Base-by-base conservation (phyloP, 352 stramenopile genomes). In the Pythium brassicae region DNA sequence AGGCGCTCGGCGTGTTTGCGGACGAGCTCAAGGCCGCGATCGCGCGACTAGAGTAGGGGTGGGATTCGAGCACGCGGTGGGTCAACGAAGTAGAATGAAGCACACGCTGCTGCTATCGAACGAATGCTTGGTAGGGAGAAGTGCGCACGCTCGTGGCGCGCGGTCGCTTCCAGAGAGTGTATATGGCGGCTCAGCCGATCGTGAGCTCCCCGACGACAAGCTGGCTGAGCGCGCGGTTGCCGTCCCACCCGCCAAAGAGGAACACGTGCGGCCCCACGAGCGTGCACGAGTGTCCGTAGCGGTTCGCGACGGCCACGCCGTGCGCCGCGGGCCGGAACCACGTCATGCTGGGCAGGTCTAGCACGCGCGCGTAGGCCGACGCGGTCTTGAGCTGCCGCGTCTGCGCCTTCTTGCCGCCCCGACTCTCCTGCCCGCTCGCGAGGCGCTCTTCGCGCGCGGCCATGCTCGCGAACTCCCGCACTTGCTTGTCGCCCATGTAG, bases 161-260 rank as follows among this genome's bases (percentile, higher is more conserved):
- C n/a, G n/a, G n/a, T n/a, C n/a, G n/a, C n/a, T n/a, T n/a, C n/a
- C n/a, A n/a, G n/a, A n/a, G n/a, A n/a, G n/a, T n/a, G n/a, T 27
- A 15, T 11, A 14, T 46, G 40, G 40, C 8, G 14, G 14, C 3
- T 49, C 27, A 56, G 8, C 15, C 35, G 15, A 63, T 23, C 8
- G 52, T 34, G 27, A 87, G 66, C 46, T 89, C 74, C 3, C 78
- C 80, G 4, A 89, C 78, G 12, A 90, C 75, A 23, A 92, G 64
- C 55, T 94, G 77, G 57, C 84, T 86, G 19, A 94, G 75, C 23
- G 83, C 79, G 46, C 78, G 78, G 56, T 90, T 92, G 47, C 83
- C 83, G 45, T 91, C 83, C 83, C 81, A 94, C 47, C 83, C 83
- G 19, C 83, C 83, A 45, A 91, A 93, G 32, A 91, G 37, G 46